Evolutionary conservation across 495 filamentous ascomycete species (phyloP), one percentile per base, ranked within the genome.

Genomic region (Chaetomium cochliodes): DNA sequence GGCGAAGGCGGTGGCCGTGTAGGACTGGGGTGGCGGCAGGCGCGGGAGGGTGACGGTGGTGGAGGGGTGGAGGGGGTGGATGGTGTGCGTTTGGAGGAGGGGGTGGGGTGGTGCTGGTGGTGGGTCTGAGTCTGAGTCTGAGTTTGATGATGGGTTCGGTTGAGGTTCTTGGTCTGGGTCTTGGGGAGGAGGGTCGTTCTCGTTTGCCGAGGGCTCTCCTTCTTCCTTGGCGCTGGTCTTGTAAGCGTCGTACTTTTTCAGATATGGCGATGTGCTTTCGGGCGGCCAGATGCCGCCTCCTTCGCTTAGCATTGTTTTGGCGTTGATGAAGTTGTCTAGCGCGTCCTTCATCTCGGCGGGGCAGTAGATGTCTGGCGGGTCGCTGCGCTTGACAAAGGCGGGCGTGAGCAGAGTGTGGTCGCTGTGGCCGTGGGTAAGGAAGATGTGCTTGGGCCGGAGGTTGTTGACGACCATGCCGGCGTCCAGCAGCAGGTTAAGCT

Each of bases 361-460:
- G 41, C 74, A 76, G 58, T 59, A 77, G 30, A 78, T 65, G 46
- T 77, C 74, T 1, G 75, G 75, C 23, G 72, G 73, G 58, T 73
- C 71, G 3, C 70, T 67, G 28, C 67, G 65, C 63, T 69, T 75
- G 44, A 71, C 63, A 30, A 75, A 78, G 6, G 69, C 70, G 0
- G 75, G 73, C 0, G 72, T 61, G 2, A 76, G 65, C 3, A 75
- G 68, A 0, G 71, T 72, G 69, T 78, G 76, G 65, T 78, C 76
- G 64, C 66, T 75, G 63, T 78, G 76, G 47, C 76, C 76, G 67
- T 78, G 76, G 4, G 76, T 78, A 54, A 78, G 63, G 58, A 78
- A 78, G 65, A 78, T 70, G 72, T 78, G 76, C 49, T 75, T 78
- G 12, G 76, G 76, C 0, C 76, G 72, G 8, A 69, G 60, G 37